A percentile compares a stretch with the other conserved stretches of the same genome.
phyloP scores from a whole-genome alignment of 495 filamentous ascomycete genomes.

The Daldinia vernicosa region DNA sequence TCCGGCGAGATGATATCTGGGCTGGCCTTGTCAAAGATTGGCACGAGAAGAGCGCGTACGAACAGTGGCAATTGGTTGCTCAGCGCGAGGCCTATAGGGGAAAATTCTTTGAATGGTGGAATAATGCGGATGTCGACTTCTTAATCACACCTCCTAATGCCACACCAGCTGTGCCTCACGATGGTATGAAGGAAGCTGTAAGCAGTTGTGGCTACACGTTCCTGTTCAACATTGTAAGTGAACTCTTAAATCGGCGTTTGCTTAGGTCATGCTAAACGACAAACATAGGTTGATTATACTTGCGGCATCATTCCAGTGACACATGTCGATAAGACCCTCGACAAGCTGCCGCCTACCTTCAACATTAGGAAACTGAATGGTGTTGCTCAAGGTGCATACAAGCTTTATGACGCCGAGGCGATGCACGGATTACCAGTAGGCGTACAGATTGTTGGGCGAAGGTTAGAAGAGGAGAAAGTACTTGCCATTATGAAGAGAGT shows the following conservation, averaged over 20 bases:
- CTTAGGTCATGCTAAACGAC: slow-evolving; percentile 8
- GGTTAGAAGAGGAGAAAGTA: slow-evolving; percentile 93
- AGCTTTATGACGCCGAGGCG: slow-evolving; percentile 79
- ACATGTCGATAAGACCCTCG: slow-evolving; percentile 75
- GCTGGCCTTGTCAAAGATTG: slow-evolving; percentile 78
- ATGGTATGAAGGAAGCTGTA: slow-evolving; percentile 86
- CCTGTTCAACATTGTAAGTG: slow-evolving; percentile 82
- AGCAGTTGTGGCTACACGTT: slow-evolving; percentile 95
- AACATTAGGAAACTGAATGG: slow-evolving; percentile 73
- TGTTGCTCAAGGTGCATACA: slow-evolving; percentile 84
- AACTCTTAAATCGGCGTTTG: neutral
- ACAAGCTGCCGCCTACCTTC: slow-evolving; percentile 69
- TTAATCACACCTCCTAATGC: slow-evolving; percentile 88
- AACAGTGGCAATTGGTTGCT: slow-evolving; percentile 83
- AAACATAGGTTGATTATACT: slow-evolving; percentile 78
- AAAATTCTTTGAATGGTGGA: slow-evolving; percentile 86
- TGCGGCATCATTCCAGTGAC: slow-evolving; percentile 87
- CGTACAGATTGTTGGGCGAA: slow-evolving; percentile 84
- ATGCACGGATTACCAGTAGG: slow-evolving; percentile 92
- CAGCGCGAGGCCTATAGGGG: slow-evolving; percentile 79
- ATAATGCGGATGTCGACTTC: slow-evolving; percentile 74
- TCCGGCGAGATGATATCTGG: slow-evolving; percentile 78
- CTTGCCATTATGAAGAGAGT: slow-evolving; percentile 82
- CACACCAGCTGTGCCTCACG: slow-evolving; percentile 87
- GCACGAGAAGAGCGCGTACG: slow-evolving; percentile 71